phyloP scores from a whole-genome alignment of 345 rosid genomes.

The Gossypium herbaceum region DNA sequence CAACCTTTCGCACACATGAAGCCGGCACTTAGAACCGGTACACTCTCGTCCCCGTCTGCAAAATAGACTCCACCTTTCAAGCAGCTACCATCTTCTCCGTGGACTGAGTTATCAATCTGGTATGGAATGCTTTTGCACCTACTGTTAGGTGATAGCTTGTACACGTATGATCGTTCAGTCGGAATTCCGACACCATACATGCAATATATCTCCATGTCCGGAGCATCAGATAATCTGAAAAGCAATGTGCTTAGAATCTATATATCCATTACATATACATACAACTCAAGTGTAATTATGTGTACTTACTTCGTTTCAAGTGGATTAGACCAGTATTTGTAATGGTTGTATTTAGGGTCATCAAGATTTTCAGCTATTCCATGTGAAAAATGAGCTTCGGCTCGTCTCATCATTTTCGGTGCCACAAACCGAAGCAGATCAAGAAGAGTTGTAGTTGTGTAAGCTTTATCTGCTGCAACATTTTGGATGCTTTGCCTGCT shows the following conservation, averaged over 20 bases:
- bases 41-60: slow-evolving; percentile 58
- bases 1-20: slow-evolving; percentile 76
- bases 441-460: slow-evolving; percentile 39
- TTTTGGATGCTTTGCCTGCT: slow-evolving; percentile 40
- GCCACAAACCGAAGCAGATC: slow-evolving; percentile 59
- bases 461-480: slow-evolving; percentile 51
- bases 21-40: slow-evolving; percentile 61
- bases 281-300: not conserved
- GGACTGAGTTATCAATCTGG: slow-evolving; percentile 45
- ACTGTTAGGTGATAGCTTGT: slow-evolving; percentile 41
- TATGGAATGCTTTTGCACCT: slow-evolving; percentile 64
- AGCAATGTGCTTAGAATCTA: not conserved
- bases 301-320: slow-evolving; percentile 58
- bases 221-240: slow-evolving; percentile 65
- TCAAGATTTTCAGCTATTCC: slow-evolving; percentile 66
- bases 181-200: slow-evolving; percentile 70
- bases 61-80: slow-evolving; percentile 47
- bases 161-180: slow-evolving; percentile 61
- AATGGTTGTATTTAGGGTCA: slow-evolving; percentile 55
- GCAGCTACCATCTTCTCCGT: slow-evolving; percentile 42
- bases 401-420: slow-evolving; percentile 62
- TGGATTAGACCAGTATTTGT: slow-evolving; percentile 79
- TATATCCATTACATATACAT: not conserved
- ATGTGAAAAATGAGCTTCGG: slow-evolving; percentile 69
- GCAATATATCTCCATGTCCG: slow-evolving; percentile 66